Conservation (phyloP, 352 stramenopile species). For the Phytophthora vignae region DNA sequence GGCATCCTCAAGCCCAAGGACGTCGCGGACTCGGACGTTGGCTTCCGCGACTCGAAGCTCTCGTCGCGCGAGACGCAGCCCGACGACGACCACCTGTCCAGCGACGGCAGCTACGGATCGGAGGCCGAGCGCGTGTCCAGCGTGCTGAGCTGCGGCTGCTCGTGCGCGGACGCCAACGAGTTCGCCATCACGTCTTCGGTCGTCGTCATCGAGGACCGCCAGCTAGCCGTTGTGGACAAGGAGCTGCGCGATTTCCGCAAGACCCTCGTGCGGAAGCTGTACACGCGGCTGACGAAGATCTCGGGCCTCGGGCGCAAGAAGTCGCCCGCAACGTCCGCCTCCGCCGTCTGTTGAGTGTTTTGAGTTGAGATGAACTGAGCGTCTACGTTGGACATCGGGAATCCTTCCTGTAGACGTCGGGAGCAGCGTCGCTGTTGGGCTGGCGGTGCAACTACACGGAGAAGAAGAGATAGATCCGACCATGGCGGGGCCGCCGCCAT, state of each 20-base stretch:
- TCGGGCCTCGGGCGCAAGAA: constrained; percentile 47
- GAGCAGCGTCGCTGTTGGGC: constrained; percentile 4
- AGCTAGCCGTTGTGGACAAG: constrained; percentile 73
- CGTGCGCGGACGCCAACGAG: constrained; percentile 46
- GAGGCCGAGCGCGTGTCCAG: constrained; percentile 50
- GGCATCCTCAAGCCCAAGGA: constrained; percentile 27
- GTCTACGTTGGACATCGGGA: constrained; percentile 34
- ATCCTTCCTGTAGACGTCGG: constrained; percentile 17
- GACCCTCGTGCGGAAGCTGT: constrained; percentile 69
- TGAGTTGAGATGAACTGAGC: not conserved
- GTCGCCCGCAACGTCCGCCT: not conserved
- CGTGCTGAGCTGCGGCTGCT: constrained; percentile 58
- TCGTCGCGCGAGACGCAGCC: constrained; percentile 39
- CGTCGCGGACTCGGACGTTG: constrained; percentile 8
- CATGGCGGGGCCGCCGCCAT: not conserved
- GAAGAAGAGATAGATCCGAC: constrained; percentile 18
- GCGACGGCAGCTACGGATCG: constrained; percentile 45
- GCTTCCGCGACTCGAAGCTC: constrained; percentile 43
- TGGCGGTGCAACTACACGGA: constrained; percentile 1
- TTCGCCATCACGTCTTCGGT: constrained; percentile 50
- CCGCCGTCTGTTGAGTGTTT: not conserved
- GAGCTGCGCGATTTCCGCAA: constrained; percentile 71
- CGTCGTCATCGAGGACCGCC: constrained; percentile 69
- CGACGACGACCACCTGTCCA: constrained; percentile 49
- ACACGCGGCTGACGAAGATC: constrained; percentile 57